Conservation (phyloP, 2,329 filamentous ascomycete genomes). For the Calonectria pseudoturangicola region DNA sequence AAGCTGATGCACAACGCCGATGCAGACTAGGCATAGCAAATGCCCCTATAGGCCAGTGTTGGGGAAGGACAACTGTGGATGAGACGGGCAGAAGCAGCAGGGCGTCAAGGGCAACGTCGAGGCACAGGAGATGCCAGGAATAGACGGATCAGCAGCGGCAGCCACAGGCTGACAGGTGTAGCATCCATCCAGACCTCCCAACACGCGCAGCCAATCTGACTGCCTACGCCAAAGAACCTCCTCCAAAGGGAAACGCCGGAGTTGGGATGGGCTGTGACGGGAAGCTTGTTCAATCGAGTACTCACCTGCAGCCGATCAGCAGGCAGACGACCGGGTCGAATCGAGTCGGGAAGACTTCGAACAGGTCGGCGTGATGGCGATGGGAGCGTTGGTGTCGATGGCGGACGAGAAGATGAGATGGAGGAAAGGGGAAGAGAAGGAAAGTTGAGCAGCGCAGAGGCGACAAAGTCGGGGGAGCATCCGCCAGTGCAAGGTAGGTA, state of each 20-base stretch:
- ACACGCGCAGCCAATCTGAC: conserved; percentile 27
- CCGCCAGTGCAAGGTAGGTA: conserved; percentile 29
- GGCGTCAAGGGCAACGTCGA: conserved; percentile 32
- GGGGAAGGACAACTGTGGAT: conserved; percentile 25
- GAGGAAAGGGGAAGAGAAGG: conserved; percentile 54
- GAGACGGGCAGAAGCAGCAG: conserved; percentile 38
- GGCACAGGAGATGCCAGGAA: conserved; percentile 32
- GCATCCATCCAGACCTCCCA: conserved; percentile 29
- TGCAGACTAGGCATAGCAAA: conserved; percentile 31
- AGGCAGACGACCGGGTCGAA: conserved; percentile 36
- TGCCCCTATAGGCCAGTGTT: conserved; percentile 38
- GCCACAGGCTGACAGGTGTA: conserved; percentile 27
- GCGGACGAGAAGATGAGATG: conserved; percentile 39
- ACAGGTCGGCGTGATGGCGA: conserved; percentile 41
- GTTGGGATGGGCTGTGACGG: neutral
- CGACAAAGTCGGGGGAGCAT: conserved; percentile 39
- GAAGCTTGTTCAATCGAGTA: conserved; percentile 30
- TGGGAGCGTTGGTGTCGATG: conserved; percentile 39
- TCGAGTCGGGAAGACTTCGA: conserved; percentile 35
- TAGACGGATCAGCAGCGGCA: conserved; percentile 31
- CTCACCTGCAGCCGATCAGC: conserved; percentile 39
- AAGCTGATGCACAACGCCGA: conserved; percentile 42
- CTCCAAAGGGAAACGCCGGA: conserved; percentile 16
- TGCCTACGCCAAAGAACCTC: conserved; percentile 21
- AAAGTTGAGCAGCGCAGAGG: conserved; percentile 43